phyloP scores from a whole-genome alignment of 768 basidiomycete genomes.

The Leccinum ochraceum region DNA sequence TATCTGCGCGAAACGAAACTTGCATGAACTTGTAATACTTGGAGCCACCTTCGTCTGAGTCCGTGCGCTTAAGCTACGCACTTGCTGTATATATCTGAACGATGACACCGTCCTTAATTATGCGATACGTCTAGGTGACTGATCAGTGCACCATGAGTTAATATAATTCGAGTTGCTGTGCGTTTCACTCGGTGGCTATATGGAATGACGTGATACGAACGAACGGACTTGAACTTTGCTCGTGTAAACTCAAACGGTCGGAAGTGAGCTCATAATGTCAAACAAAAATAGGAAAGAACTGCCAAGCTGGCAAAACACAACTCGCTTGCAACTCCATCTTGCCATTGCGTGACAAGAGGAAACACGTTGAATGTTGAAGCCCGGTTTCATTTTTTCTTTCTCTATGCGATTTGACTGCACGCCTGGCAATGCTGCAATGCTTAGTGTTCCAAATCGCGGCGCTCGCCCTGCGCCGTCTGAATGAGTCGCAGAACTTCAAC shows the following conservation, averaged over 20 bases:
- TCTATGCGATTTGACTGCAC: neutral
- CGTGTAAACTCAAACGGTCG: slow-evolving; percentile 13
- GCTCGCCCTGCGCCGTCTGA: neutral
- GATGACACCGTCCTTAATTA: slow-evolving; percentile 18
- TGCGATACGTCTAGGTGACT: slow-evolving; percentile 22
- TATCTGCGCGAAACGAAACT: neutral
- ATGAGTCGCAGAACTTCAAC: neutral
- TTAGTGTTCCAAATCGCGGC: neutral
- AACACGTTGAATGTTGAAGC: slow-evolving; percentile 15
- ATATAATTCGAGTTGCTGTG: slow-evolving; percentile 20
- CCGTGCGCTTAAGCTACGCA: slow-evolving; percentile 26
- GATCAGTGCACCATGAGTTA: slow-evolving; percentile 1
- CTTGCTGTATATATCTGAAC: slow-evolving; percentile 8
- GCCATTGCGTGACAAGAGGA: neutral
- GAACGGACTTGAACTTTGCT: slow-evolving; percentile 28
- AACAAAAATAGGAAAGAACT: slow-evolving; percentile 4
- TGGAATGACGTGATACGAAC: slow-evolving; percentile 32
- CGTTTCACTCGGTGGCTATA: slow-evolving; percentile 17
- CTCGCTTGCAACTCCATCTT: slow-evolving; percentile 17
- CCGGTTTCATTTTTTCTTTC: slow-evolving; percentile 10
- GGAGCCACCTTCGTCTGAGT: slow-evolving; percentile 14
- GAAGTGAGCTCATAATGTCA: slow-evolving; percentile 7
- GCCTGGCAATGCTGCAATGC: neutral
- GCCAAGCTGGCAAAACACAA: slow-evolving; percentile 11
- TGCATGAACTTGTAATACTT: neutral